Percentiles rank a stretch among this genome's conserved stretches.
Evolutionary conservation across 1,139 yeast genomes (phyloP).

Genomic region (Lodderomyces oxycetoniae): DNA sequence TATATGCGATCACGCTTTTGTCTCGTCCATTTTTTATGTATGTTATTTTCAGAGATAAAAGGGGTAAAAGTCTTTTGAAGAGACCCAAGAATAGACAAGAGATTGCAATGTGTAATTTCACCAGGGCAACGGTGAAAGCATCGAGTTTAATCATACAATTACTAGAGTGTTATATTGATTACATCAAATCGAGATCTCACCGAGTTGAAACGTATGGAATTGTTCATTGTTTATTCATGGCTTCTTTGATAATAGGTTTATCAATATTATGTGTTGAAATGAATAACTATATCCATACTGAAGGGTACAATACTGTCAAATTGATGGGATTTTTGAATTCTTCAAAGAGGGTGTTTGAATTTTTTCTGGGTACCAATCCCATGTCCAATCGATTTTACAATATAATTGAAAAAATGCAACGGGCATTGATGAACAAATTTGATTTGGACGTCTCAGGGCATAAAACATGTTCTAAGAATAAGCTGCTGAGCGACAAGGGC

Average conservation of each 20-base stretch:
- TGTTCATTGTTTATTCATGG: conserved; percentile 14
- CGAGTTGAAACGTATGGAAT: conserved; percentile 15
- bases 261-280: conserved; percentile 13
- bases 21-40: conserved; percentile 44
- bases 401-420: conserved; percentile 13
- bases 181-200: conserved; percentile 9
- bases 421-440: conserved; percentile 11
- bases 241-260: conserved; percentile 14
- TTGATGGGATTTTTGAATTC: conserved; percentile 13
- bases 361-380: conserved; percentile 11
- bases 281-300: conserved; percentile 9
- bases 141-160: conserved; percentile 16
- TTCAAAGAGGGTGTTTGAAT: conserved; percentile 12
- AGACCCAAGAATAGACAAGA: conserved; percentile 12
- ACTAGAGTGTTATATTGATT: conserved; percentile 14
- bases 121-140: conserved; percentile 16
- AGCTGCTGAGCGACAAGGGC: too few relatives aligned
- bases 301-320: conserved; percentile 9
- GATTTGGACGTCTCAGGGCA: conserved; percentile 11
- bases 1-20: conserved; percentile 35
- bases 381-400: conserved; percentile 12
- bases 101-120: conserved; percentile 14
- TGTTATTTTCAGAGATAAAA: conserved; percentile 9
- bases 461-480: neutral
- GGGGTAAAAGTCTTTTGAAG: conserved; percentile 1